Evolutionary conservation across 2,329 filamentous ascomycete genomes (phyloP), one percentile per base, ranked within the genome.

Genomic region (Neonectria neomacrospora): DNA sequence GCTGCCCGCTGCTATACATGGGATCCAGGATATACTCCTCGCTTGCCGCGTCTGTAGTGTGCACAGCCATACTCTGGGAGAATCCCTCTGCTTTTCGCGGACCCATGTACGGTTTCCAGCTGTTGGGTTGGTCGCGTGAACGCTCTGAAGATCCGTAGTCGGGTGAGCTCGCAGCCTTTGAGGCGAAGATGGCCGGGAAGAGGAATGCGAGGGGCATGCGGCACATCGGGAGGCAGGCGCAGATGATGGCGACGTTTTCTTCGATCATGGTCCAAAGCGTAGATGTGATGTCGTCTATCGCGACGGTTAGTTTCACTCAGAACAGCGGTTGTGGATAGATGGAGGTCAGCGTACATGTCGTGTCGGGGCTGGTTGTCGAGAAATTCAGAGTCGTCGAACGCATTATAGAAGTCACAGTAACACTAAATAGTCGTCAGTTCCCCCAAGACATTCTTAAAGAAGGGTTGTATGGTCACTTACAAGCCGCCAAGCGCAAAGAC

Each of bases 401-500:
- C 58, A 82, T 61, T 47, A 81, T 79, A 12, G 80, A 81, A 3
- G 80, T 81, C 39, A 81, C 75, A 22, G 78, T 79, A 14, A 78
- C 78, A 51, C 76, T 76, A 22, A 7, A 34, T 3, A 39, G 28
- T 9, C 11, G 28, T 67, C 32, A 58, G 63, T 48, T 16, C 2
- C 51, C 51, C n/a, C 34, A 22, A 28, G 5, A 10, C 11, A 9
- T 12, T 60, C 6, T 23, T 39, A 18, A 42, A 4, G 12, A 23
- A n/a, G 14, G 32, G 44, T 5, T 8, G 4, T 14, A 9, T 5
- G 5, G 14, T 59, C 9, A 77, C 80, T 75, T 72, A 82, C 78
- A 81, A 78, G 5, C 78, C 66, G 32, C 82, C 82, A 11, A 83
- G 71, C 1, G 77, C 70, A 67, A 84, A 82, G 8, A 83, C 75